A percentile compares a stretch with the other conserved stretches of the same genome.
Evolutionary conservation across 2,329 filamentous ascomycete genomes (phyloP).

Genomic region (Tolypocladium cylindrosporum): DNA sequence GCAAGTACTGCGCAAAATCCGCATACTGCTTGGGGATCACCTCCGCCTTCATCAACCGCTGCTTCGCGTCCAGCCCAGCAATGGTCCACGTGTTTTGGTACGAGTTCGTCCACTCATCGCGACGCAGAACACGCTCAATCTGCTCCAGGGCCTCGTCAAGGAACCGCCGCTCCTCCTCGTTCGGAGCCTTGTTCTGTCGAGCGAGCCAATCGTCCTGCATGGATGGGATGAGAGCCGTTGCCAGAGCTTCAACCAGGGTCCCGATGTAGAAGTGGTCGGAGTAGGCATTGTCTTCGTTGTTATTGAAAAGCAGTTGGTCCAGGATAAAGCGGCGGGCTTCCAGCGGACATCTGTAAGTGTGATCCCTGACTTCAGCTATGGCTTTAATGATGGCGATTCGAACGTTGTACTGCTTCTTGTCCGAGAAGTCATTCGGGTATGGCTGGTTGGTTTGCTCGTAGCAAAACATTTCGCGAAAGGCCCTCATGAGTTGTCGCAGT

Average conservation of each 20-base stretch:
- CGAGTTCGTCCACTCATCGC: constrained; percentile 59
- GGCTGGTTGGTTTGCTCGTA: constrained; percentile 69
- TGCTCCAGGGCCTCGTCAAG: constrained; percentile 46
- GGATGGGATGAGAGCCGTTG: constrained; percentile 45
- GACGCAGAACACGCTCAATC: constrained; percentile 56
- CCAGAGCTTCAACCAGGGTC: constrained; percentile 57
- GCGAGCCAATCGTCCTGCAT: constrained; percentile 34
- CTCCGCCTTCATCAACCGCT: constrained; percentile 52
- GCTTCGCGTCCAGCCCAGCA: constrained; percentile 51
- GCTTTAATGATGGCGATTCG: constrained; percentile 76
- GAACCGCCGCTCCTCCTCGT: constrained; percentile 37
- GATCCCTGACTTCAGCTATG: constrained; percentile 68
- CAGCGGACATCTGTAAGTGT: constrained; percentile 63
- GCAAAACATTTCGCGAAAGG: constrained; percentile 84
- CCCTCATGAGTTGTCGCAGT: constrained; percentile 71
- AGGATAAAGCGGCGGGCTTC: constrained; percentile 75
- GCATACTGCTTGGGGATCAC: constrained; percentile 44
- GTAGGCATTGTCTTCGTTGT: constrained; percentile 81
- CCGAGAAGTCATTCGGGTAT: constrained; percentile 80
- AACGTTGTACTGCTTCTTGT: constrained; percentile 76
- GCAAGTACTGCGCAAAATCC: constrained; percentile 54
- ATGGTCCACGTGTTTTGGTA: constrained; percentile 59
- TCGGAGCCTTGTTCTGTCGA: constrained; percentile 33
- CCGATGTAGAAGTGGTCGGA: constrained; percentile 88
- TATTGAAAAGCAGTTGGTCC: constrained; percentile 85